Evolutionary conservation across 2,329 filamentous ascomycete genomes (phyloP), one percentile per base, ranked within the genome.

Genomic region (Elsinoe necatrix): DNA sequence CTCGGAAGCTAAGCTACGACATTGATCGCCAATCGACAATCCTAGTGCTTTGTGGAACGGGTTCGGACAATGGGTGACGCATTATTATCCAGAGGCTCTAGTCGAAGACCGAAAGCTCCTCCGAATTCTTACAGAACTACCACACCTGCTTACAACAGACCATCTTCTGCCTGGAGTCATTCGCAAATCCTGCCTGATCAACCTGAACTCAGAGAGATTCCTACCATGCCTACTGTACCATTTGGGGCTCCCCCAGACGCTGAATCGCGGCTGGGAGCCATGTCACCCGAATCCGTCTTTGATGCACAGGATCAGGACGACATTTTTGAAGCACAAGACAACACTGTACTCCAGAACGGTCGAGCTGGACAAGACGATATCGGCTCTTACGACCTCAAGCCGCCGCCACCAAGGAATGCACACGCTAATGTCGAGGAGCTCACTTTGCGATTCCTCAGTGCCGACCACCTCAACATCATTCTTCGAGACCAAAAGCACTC

Each of bases 381-480:
- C 14, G 63, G 63, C 21, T 64, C 64, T 4, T 71, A 70, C 62
- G 71, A 75, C 57, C 65, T 75, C 39, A 70, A 72, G 57, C 68
- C 73, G 25, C 73, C 73, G 21, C 66, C 71, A 16, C 70, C 71
- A 8, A 60, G 59, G 8, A 55, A 63, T 8, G 60, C 62, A 1
- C 65, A 62, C 18, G 61, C 59, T 45, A 67, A 67, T 39, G 59
- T 72, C 34, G 73, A 75, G 59, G 60, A 62, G 1, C 61, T 75
- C 1, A 61, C 69, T 1, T 62, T 66, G n/a, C 67, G 69, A 14
- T 65, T 75, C 54, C 75, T 74, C 61, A 75, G 73, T 1, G 58
- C 61, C 39, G 71, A 71, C n/a, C 72, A 76, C 61, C 66, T 76
- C 4, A 66, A 73, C 50, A 39, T 67, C n/a, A 70, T 75, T 21